Evolutionary conservation across 441 rosid genomes (phyloP).

Genomic region (Populus hybrid): DNA sequence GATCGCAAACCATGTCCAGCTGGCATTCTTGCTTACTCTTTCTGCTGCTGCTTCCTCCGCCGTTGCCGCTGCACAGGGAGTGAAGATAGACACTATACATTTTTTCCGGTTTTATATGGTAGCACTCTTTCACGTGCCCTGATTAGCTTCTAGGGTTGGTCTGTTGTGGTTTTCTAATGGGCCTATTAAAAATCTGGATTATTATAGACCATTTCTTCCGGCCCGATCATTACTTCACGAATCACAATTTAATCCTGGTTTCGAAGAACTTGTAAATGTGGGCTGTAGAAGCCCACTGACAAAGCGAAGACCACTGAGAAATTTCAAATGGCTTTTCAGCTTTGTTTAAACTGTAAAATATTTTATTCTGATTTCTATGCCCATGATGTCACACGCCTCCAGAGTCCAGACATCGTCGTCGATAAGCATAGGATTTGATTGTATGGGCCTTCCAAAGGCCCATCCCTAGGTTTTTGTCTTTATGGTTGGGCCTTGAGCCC

Average conservation of each 20-base stretch:
- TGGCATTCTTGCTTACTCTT: slow-evolving; percentile 38
- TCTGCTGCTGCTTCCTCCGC: not conserved
- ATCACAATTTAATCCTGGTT: not conserved
- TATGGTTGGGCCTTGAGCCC: too few species aligned
- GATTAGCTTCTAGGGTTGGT: not conserved
- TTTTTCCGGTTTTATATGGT: too few species aligned
- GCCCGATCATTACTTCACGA: not conserved
- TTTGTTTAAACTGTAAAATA: not conserved
- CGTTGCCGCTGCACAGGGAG: too few species aligned
- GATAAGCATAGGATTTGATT: too few species aligned
- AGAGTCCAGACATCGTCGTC: too few species aligned
- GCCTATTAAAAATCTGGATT: not conserved
- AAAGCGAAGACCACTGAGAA: not conserved
- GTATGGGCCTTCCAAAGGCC: too few species aligned
- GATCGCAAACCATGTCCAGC: slow-evolving; percentile 74
- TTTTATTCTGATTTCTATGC: too few species aligned
- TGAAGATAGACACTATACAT: too few species aligned
- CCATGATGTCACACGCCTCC: too few species aligned
- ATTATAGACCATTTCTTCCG: not conserved
- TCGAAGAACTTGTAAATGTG: not conserved
- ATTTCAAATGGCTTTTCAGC: not conserved
- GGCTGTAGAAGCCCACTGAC: not conserved
- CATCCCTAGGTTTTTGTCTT: too few species aligned
- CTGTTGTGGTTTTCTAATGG: not conserved
- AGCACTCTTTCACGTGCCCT: not conserved